Evolutionary conservation across 164 flowering plant species (phyloP).

Genomic region (Kingdonia uniflora): DNA sequence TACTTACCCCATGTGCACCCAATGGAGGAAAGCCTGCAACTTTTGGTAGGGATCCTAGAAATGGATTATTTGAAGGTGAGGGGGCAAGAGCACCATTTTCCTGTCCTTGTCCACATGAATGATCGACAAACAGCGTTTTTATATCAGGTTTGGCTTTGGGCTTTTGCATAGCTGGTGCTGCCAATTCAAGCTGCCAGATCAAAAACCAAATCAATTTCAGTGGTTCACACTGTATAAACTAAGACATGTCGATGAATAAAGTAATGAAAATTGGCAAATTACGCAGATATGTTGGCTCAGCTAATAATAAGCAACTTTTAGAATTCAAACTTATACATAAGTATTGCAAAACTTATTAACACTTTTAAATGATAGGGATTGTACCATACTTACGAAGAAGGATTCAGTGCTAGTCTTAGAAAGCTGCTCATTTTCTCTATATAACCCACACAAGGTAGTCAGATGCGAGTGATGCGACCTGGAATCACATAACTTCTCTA

Average conservation of each 20-base stretch:
- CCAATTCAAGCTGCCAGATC: slow-evolving; percentile 41
- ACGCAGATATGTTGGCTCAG: too few relatives aligned
- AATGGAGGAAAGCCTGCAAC: slow-evolving; percentile 32
- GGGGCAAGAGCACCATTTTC: slow-evolving; percentile 41
- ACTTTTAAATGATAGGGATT: too few relatives aligned
- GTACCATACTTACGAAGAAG: too few relatives aligned
- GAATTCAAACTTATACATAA: too few relatives aligned
- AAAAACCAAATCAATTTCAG: neutral
- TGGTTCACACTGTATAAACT: too few relatives aligned
- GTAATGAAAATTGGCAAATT: too few relatives aligned
- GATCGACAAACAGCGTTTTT: slow-evolving; percentile 46
- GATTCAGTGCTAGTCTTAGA: slow-evolving; percentile 7
- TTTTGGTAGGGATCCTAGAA: slow-evolving; percentile 28
- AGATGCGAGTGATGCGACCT: too few relatives aligned
- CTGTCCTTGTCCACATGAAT: slow-evolving; percentile 38
- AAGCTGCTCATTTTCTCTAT: slow-evolving; percentile 52
- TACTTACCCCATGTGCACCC: slow-evolving; percentile 28
- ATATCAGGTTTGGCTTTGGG: slow-evolving; percentile 52
- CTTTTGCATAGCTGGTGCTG: slow-evolving; percentile 51
- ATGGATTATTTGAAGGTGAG: slow-evolving; percentile 28
- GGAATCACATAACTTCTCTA: too few relatives aligned
- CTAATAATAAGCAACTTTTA: too few relatives aligned
- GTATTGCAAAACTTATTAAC: too few relatives aligned
- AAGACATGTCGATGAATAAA: too few relatives aligned
- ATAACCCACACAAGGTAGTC: neutral